Conservation (phyloP, 2,329 filamentous ascomycete species). For the Ophiocordyceps camponoti-leonardi region DNA sequence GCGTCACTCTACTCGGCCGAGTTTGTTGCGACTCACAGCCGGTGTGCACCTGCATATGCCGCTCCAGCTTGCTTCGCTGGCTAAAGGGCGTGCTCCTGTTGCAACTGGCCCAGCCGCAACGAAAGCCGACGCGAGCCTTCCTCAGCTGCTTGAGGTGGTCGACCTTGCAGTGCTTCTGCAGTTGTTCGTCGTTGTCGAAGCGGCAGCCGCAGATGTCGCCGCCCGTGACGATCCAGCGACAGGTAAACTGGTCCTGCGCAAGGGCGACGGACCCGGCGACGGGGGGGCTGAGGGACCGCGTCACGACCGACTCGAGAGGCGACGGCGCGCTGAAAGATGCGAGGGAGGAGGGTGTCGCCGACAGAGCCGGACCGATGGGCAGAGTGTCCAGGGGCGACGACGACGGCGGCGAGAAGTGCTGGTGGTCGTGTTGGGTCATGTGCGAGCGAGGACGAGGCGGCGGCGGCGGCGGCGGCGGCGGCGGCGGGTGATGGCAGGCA, state of each 20-base stretch:
- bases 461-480: too few species aligned
- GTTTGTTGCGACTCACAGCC: constrained; percentile 29
- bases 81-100: constrained; percentile 34
- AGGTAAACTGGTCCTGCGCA: constrained; percentile 11
- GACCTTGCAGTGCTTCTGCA: constrained; percentile 37
- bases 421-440: background rate
- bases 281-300: background rate
- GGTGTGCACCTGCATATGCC: constrained; percentile 49
- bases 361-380: constrained; percentile 8
- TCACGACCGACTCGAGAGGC: constrained; percentile 8
- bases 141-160: constrained; percentile 28
- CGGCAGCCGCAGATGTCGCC: constrained; percentile 12
- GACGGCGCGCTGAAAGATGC: constrained; percentile 12
- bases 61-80: constrained; percentile 45
- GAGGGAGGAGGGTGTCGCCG: constrained; percentile 7
- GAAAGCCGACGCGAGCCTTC: constrained; percentile 27
- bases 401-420: constrained; percentile 8
- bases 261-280: constrained; percentile 4
- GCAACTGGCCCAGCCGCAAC: constrained; percentile 41
- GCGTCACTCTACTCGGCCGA: constrained; percentile 1
- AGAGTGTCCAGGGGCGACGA: constrained; percentile 8
- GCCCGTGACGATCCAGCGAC: constrained; percentile 14
- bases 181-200: constrained; percentile 26
- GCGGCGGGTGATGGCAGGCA: background rate
- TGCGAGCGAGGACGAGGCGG: too few species aligned